Conservation (phyloP, 441 rosid genomes). For the Sinapis alba region DNA sequence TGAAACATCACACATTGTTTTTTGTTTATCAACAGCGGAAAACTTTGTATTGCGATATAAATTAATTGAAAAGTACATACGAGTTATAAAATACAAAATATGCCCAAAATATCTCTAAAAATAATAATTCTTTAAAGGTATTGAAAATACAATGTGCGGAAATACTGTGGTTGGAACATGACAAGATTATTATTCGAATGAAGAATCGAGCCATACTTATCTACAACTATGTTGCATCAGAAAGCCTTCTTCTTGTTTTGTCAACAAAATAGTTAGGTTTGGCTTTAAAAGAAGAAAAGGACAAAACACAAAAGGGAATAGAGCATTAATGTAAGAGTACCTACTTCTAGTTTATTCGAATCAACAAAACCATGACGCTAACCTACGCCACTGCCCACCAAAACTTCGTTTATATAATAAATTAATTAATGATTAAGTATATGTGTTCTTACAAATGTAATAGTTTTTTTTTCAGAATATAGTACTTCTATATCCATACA, state of each 20-base stretch:
- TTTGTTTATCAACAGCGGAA: background rate
- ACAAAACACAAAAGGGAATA: conserved; percentile 23
- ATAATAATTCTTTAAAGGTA: background rate
- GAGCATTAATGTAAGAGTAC: conserved; percentile 1
- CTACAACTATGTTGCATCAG: background rate
- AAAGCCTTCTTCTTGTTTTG: conserved; percentile 10
- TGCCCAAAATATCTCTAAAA: background rate
- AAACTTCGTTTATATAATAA: background rate
- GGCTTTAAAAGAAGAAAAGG: conserved; percentile 31
- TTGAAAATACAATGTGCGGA: conserved; percentile 1
- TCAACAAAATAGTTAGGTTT: conserved; percentile 38
- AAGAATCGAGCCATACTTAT: conserved; percentile 21
- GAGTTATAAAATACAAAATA: background rate
- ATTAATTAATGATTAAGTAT: background rate
- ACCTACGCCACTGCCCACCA: conserved; percentile 23
- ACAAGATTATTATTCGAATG: background rate
- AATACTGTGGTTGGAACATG: conserved; percentile 5
- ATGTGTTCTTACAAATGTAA: background rate
- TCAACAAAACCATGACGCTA: conserved; percentile 1
- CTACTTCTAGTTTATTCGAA: conserved; percentile 24
- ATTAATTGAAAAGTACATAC: background rate
- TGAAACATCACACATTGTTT: background rate
- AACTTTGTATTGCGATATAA: background rate
- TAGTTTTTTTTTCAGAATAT: background rate
- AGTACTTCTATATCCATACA: background rate